Conservation (phyloP, 176 grass and related monocot species). For the Eleusine coracana region DNA sequence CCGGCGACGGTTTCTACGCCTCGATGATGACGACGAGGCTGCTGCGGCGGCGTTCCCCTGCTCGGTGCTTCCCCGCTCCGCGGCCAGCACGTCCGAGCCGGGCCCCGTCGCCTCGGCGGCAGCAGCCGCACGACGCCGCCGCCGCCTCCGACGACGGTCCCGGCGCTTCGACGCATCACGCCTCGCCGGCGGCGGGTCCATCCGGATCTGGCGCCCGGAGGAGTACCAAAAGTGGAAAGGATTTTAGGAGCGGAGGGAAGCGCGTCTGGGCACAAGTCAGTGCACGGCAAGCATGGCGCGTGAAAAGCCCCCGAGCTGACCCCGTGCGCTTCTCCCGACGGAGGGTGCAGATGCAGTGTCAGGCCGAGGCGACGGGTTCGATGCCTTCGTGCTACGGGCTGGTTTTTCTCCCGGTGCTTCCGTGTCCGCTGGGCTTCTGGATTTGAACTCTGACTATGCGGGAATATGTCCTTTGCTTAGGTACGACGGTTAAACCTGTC, state of each 20-base stretch:
- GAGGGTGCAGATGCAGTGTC: too few species aligned
- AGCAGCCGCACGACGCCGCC: neutral
- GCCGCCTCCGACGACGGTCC: neutral
- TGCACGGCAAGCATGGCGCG: conserved; percentile 12
- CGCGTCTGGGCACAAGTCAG: neutral
- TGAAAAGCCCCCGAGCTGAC: neutral
- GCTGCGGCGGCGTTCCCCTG: neutral
- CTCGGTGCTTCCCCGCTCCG: neutral
- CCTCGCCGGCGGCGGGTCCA: conserved; percentile 25
- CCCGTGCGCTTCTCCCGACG: conserved; percentile 1
- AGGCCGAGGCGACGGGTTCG: too few species aligned
- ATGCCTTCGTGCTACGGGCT: neutral
- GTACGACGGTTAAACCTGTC: neutral
- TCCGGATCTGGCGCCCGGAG: conserved; percentile 37
- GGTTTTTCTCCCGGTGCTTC: too few species aligned
- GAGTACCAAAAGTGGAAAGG: neutral
- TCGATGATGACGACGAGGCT: neutral
- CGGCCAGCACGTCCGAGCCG: neutral
- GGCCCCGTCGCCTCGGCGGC: neutral
- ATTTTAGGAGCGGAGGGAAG: neutral
- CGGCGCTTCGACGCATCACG: neutral
- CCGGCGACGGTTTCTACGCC: neutral
- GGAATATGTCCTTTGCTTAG: neutral
- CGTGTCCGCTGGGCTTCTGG: too few species aligned
- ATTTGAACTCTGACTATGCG: neutral